A percentile compares a stretch with the other conserved stretches of the same genome.
These are phyloP conservation scores for Brassica rapa DNA, from an alignment of 345 rosid species.

Conservation along the genomic window DNA sequence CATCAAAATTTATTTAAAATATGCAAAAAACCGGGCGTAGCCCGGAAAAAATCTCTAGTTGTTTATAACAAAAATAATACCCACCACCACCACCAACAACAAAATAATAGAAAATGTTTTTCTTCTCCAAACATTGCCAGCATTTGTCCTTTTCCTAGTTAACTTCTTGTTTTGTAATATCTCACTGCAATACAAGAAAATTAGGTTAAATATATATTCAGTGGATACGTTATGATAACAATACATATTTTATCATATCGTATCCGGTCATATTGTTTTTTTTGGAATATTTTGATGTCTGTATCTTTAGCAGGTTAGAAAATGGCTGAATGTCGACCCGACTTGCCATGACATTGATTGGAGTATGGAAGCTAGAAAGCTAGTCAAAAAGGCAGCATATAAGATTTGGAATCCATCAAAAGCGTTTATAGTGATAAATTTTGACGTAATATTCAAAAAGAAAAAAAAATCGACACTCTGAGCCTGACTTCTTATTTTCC, in stretches of 20 bases:
- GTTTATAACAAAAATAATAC: background rate
- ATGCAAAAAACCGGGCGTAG: too few relatives aligned
- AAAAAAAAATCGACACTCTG: background rate
- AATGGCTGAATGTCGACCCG: slow-evolving; percentile 30
- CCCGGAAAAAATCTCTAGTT: too few relatives aligned
- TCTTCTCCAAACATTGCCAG: background rate
- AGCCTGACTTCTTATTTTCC: background rate
- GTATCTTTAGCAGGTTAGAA: slow-evolving; percentile 23
- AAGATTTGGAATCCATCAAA: slow-evolving; percentile 26
- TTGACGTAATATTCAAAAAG: background rate
- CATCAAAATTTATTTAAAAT: too few relatives aligned
- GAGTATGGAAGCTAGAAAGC: slow-evolving; percentile 38
- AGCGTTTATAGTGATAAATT: slow-evolving; percentile 1
- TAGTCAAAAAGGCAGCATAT: slow-evolving; percentile 40
- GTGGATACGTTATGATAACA: background rate
- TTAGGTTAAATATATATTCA: slow-evolving; percentile 14
- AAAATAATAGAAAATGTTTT: background rate
- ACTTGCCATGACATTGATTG: slow-evolving; percentile 39
- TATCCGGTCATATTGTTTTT: slow-evolving; percentile 31
- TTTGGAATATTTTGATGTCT: slow-evolving; percentile 16
- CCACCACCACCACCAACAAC: background rate
- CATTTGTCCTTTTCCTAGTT: slow-evolving; percentile 16
- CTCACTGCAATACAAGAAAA: slow-evolving; percentile 3
- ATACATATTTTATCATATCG: slow-evolving; percentile 15
- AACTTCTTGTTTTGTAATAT: slow-evolving; percentile 32